Conservation (phyloP, 441 rosid genomes). For the Eutrema salsugineum region DNA sequence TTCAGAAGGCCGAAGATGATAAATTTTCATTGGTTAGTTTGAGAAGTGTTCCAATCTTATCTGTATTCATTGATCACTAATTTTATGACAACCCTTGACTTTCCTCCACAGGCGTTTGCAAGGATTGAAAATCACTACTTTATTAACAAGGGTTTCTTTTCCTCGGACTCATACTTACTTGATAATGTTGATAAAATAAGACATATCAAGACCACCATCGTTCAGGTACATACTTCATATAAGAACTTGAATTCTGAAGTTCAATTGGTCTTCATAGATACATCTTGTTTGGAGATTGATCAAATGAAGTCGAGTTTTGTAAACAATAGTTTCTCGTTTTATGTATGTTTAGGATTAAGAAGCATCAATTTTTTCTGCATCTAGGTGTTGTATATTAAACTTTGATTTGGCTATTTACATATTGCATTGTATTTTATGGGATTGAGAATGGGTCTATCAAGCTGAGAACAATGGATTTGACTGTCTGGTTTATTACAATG, state of each 20-base stretch:
- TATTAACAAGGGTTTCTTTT: slow-evolving; percentile 75
- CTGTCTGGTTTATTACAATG: slow-evolving; percentile 12
- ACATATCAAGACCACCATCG: slow-evolving; percentile 75
- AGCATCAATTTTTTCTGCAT: no score
- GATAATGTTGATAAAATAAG: slow-evolving; percentile 83
- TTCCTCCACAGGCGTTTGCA: slow-evolving; percentile 81
- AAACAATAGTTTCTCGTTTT: not conserved
- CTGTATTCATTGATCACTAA: no score
- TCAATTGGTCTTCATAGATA: not conserved
- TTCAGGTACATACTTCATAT: slow-evolving; percentile 52
- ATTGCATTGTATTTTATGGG: not conserved
- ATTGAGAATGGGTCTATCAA: not conserved
- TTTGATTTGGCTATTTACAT: not conserved
- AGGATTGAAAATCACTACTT: slow-evolving; percentile 95
- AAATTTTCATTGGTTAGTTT: slow-evolving; percentile 71
- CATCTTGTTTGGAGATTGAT: not conserved
- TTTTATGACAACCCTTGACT: not conserved
- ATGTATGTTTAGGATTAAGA: no score
- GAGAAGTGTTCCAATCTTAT: not conserved
- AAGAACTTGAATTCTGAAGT: not conserved
- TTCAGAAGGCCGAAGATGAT: slow-evolving; percentile 87
- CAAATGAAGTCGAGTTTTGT: not conserved
- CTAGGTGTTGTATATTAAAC: not conserved
- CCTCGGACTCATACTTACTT: slow-evolving; percentile 70
- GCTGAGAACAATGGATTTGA: not conserved